Evolutionary conservation across 169 alveolate genomes (phyloP).

Genomic region (Toxoplasma gondii): DNA sequence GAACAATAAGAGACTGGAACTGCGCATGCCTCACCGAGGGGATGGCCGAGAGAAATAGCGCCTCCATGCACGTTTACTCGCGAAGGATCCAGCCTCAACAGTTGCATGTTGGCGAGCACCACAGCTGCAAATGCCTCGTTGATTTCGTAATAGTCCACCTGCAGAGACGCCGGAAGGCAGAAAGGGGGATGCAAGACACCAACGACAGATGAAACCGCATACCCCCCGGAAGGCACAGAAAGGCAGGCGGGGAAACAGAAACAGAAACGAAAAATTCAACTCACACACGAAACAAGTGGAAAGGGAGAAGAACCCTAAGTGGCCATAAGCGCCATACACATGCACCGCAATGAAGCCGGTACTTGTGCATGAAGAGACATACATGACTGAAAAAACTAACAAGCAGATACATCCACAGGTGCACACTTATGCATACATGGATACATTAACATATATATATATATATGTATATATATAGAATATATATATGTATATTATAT

Average conservation of each 20-base stretch:
- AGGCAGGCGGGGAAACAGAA: neutral
- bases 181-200: neutral
- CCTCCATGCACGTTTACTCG: constrained; percentile 93
- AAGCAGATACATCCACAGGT: no score
- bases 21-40: constrained; percentile 88
- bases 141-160: constrained; percentile 86
- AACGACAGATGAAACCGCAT: neutral
- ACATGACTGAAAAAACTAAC: no score
- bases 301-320: no score
- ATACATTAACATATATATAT: neutral
- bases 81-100: constrained; percentile 78
- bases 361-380: no score
- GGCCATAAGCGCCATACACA: no score
- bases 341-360: no score
- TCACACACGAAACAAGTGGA: neutral
- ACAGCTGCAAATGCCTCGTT: constrained; percentile 92
- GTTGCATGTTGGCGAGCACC: constrained; percentile 82
- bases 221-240: neutral
- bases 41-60: constrained; percentile 94
- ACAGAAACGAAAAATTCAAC: neutral
- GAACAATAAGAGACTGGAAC: no score
- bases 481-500: no score
- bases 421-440: no score
- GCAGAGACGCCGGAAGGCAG: constrained; percentile 13
- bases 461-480: no score